Evolutionary conservation across 2,329 filamentous ascomycete species (phyloP).

Genomic region (Fusarium chuoi): DNA sequence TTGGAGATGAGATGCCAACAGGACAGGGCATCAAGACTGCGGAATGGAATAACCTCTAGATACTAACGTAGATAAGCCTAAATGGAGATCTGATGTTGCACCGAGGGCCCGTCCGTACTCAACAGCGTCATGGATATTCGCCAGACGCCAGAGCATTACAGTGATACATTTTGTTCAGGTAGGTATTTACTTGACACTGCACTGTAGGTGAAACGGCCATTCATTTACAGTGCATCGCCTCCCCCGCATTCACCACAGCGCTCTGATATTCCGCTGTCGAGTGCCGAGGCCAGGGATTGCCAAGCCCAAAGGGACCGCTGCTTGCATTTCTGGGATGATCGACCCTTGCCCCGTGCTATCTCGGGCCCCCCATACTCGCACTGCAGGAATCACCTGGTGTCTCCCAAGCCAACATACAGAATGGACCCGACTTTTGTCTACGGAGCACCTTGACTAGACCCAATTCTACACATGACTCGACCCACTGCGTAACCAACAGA

Average conservation of each 20-base stretch:
- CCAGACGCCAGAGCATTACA: neutral
- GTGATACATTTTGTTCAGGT: neutral
- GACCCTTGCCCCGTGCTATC: conserved; percentile 2
- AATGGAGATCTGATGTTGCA: neutral
- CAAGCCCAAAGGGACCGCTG: neutral
- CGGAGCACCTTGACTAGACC: neutral
- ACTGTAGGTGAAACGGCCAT: neutral
- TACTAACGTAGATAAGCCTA: neutral
- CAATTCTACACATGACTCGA: neutral
- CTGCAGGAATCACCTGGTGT: conserved; percentile 9
- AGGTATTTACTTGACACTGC: neutral
- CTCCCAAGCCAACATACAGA: neutral
- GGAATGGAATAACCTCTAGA: neutral
- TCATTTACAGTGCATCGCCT: neutral
- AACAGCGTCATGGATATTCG: neutral
- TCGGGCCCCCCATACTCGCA: neutral
- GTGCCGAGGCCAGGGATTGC: neutral
- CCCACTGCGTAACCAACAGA: neutral
- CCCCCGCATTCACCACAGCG: conserved; percentile 6
- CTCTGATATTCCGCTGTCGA: conserved; percentile 8
- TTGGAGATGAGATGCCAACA: neutral
- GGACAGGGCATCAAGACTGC: neutral
- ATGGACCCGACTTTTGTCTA: conserved; percentile 30
- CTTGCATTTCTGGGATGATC: neutral
- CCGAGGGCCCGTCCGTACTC: neutral